Percentiles rank a stretch among this genome's conserved stretches.
Conservation (phyloP, 2,329 filamentous ascomycete species). For the Cryphonectria nitschkei region DNA sequence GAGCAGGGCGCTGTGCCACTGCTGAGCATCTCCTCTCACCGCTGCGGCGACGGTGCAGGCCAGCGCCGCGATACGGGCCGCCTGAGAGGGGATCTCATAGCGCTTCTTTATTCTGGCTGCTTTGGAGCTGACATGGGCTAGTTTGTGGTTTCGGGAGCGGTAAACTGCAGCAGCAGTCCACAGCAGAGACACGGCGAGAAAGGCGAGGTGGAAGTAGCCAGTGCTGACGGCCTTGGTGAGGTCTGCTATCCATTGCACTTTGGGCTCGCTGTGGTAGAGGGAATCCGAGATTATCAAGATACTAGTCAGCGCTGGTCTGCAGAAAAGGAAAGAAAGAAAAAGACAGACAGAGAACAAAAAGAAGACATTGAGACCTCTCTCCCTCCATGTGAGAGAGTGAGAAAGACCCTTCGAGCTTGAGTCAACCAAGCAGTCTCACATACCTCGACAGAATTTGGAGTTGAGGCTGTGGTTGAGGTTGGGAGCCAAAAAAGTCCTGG, state of each 20-base stretch:
- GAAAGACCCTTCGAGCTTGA: neutral
- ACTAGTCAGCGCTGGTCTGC: constrained; percentile 4
- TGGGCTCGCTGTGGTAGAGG: constrained; percentile 13
- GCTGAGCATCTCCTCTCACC: constrained; percentile 12
- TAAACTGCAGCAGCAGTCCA: constrained; percentile 19
- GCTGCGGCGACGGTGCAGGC: constrained; percentile 22
- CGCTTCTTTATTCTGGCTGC: constrained; percentile 20
- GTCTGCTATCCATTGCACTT: constrained; percentile 22
- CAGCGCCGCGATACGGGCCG: constrained; percentile 18
- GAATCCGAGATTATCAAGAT: neutral
- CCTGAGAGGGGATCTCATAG: constrained; percentile 27
- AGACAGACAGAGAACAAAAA: no score
- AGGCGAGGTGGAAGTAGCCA: constrained; percentile 19
- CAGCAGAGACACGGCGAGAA: constrained; percentile 21
- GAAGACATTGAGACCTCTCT: neutral
- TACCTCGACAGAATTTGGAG: neutral
- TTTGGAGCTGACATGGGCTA: constrained; percentile 12
- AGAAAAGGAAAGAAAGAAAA: neutral
- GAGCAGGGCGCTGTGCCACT: constrained; percentile 22
- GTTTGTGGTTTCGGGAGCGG: constrained; percentile 9
- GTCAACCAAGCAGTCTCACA: no score
- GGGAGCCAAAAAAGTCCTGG: neutral
- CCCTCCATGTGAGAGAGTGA: no score
- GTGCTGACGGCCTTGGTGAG: constrained; percentile 9
- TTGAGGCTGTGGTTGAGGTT: constrained; percentile 7